Conservation (phyloP, 1,284 basidiomycete species). For the Fomitopsis betulina region DNA sequence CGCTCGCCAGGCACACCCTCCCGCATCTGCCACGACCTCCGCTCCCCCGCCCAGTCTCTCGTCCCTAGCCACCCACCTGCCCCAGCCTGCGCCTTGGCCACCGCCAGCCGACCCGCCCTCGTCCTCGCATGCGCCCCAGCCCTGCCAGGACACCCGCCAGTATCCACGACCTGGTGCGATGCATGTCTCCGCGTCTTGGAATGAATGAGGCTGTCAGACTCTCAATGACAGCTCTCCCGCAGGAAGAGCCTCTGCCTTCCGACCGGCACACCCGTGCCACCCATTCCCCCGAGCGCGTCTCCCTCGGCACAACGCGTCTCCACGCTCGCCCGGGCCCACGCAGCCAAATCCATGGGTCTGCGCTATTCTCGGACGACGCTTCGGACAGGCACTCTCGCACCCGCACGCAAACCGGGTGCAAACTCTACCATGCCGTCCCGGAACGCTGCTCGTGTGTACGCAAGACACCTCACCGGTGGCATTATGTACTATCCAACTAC, state of each 20-base stretch:
- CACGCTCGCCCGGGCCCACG: background rate
- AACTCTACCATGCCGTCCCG: background rate
- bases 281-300: background rate
- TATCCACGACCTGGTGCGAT: background rate
- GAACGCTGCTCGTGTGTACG: background rate
- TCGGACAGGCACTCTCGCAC: slow-evolving; percentile 1
- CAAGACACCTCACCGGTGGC: background rate
- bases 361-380: background rate
- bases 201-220: background rate
- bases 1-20: background rate
- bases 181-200: background rate
- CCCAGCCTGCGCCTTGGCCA: background rate
- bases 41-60: background rate
- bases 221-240: background rate
- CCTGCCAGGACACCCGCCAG: background rate
- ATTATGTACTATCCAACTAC: background rate
- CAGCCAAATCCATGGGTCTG: background rate
- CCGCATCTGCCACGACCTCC: background rate
- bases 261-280: background rate
- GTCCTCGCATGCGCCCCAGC: background rate
- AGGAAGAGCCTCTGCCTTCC: background rate
- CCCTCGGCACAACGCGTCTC: background rate
- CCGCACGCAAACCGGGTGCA: background rate
- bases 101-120: background rate
- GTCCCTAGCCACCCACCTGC: background rate